Base-by-base conservation (phyloP, 1,284 basidiomycete species). In the Sphaerobolus stellatus region DNA sequence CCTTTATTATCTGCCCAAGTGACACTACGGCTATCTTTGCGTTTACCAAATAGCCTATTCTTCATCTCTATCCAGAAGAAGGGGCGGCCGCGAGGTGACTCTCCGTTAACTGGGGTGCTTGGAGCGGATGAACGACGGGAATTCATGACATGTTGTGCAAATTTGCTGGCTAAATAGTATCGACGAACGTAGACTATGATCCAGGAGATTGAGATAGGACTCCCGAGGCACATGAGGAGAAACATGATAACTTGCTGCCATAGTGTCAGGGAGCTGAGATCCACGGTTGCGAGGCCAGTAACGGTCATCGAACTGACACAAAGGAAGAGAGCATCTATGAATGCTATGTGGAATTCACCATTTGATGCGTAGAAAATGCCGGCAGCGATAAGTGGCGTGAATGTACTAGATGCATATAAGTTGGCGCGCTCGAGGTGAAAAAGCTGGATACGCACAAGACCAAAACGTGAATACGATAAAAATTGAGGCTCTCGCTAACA, bases 161-260 rank as follows among this genome's bases (percentile, higher is more conserved):
- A 92, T 63, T 83, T 85, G 61, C 76, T 78, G 2, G 83, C 82
- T 66, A 94, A 92, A 69, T 90, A 92, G 62, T 83, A 75, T 64
- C 89, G 90, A 62, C 87, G 76, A 54, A 81, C 77, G 55, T 81
- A 81, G 27, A 90, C 86, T 69, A 87, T 85, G 47, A 87, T 72
- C 85, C 86, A 88, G 1, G 86, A 86, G 6, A 88, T 76, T 9
- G 83, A 62, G 29, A 88, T 86, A 33, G 86, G 86, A 59, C 77
- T 87, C 6, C 88, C 88, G 27, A 87, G 61, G 60, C 80, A 83
- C 77, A 81, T 80, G n/a, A 80, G 65, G 20, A 80, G 56, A 48
- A 75, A 80, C 20, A 86, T 62, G 30, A 86, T 80, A 13, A 73
- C 73, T 67, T 86, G 84, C 63, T 86, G 84, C 61, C 77, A 81